Percentiles rank a stretch among this genome's conserved stretches.
Conservation (phyloP, 768 basidiomycete species). For the Mycena albidolilacea region DNA sequence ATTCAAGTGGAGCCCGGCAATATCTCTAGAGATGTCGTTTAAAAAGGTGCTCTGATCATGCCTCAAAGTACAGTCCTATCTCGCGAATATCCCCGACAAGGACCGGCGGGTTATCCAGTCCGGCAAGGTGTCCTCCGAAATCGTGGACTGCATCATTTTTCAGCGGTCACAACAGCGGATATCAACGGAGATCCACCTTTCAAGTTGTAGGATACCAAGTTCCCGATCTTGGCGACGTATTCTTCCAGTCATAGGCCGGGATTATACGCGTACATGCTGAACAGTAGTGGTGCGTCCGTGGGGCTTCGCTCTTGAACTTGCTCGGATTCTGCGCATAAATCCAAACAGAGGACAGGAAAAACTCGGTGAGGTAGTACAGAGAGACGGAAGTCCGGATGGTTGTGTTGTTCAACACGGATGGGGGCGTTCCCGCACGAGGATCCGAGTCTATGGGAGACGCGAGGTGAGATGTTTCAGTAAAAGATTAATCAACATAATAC, state of each 20-base stretch:
- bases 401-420: conserved; percentile 12
- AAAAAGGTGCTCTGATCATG: not conserved
- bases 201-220: conserved; percentile 17
- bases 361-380: conserved; percentile 43
- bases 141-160: conserved; percentile 10
- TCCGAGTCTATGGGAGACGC: conserved; percentile 31
- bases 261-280: conserved; percentile 26
- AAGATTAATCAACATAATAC: conserved; percentile 33
- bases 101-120: conserved; percentile 30
- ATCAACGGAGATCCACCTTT: not conserved
- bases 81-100: conserved; percentile 32
- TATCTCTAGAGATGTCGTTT: too few relatives aligned
- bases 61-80: conserved; percentile 14
- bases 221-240: conserved; percentile 9
- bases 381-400: conserved; percentile 43
- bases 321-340: conserved; percentile 34
- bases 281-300: conserved; percentile 24
- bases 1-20: too few relatives aligned
- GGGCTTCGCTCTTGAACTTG: conserved; percentile 1
- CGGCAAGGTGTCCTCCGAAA: conserved; percentile 13
- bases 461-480: not conserved
- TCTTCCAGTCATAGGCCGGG: conserved; percentile 14
- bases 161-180: not conserved
- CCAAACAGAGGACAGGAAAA: conserved; percentile 40
- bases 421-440: conserved; percentile 31